Base-by-base conservation (phyloP, 75 land plant species). In the Isoetes taiwanensis region DNA sequence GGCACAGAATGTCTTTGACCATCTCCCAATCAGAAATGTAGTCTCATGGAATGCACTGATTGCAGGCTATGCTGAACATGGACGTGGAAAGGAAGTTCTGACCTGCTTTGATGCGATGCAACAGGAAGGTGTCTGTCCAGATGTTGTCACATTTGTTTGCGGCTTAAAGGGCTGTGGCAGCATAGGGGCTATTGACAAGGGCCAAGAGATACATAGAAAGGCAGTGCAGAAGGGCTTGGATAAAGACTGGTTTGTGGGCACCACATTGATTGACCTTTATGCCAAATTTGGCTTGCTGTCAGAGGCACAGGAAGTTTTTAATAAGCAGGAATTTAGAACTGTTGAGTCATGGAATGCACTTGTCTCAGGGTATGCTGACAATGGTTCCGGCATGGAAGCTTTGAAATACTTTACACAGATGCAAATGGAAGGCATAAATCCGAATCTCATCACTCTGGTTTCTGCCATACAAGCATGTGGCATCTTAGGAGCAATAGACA, bases 21-120 rank as follows among this genome's bases (percentile, higher is more conserved):
- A 14, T 27, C 25, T 55, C 3, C 61, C 67, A 12, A 43, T 29
- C 6, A 56, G 56, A 25, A 62, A 62, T 58, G 41, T 34, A 34
- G 41, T 63, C 26, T 62, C 57, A 0, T 32, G 58, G 35, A 76
- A 68, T 20, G 46, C 69, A 3, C 61, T 76, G 76, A 52, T 76
- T 32, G 62, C 71, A 9, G 74, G 65, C 23, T 71, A 71, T 48
- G 63, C 33, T 30, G 55, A 65, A 38, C 59, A 66, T 31, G 78
- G 78, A 30, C 40, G 34, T 28, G 24, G 58, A 41, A 52, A 71
- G 14, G 23, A 57, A 28, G 75, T 75, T 23, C 57, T 43, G 20
- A n/a, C 8, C 24, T 8, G 62, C 56, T 76, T 72, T 54, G 57
- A 62, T 12, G 11, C 28, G 34, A 67, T 76, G 30, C 48, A 30